phyloP scores from a whole-genome alignment of 345 rosid genomes.

The Pistacia integerrima region DNA sequence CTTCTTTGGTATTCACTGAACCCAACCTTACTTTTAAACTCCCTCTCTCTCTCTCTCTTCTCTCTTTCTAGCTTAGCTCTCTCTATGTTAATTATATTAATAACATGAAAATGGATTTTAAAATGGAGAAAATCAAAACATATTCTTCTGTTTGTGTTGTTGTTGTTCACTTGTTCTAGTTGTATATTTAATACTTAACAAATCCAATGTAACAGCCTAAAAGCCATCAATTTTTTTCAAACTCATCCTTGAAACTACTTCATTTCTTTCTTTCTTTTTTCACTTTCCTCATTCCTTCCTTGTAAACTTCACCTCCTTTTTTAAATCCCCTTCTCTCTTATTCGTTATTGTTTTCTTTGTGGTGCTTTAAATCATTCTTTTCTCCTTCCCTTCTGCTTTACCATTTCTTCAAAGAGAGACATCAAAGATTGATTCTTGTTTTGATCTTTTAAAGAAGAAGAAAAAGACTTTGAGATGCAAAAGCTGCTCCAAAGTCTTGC shows the following conservation, averaged over 20 bases:
- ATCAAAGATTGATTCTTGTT: neutral
- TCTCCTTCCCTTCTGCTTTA: neutral
- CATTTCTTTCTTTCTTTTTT: neutral
- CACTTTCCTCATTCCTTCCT: slow-evolving; percentile 14
- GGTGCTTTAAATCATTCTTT: neutral
- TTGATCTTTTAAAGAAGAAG: neutral
- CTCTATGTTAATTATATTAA: neutral
- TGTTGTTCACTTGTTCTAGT: neutral
- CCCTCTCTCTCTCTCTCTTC: neutral
- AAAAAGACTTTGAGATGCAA: slow-evolving; percentile 9
- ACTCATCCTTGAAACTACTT: neutral
- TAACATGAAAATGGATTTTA: neutral
- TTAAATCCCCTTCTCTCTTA: neutral
- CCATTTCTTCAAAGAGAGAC: neutral
- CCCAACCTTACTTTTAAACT: slow-evolving; percentile 6
- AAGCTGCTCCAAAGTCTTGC: neutral
- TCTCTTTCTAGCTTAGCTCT: neutral
- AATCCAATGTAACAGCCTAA: neutral
- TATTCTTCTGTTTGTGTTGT: too few species aligned
- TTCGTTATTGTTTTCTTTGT: neutral
- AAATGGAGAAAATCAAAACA: too few species aligned
- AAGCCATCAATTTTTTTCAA: neutral
- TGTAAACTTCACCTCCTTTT: slow-evolving; percentile 2
- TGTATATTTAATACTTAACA: neutral
- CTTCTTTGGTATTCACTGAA: slow-evolving; percentile 29